phyloP scores from a whole-genome alignment of 225 moss, liverwort and hornwort species.

The Polytrichum formosum region DNA sequence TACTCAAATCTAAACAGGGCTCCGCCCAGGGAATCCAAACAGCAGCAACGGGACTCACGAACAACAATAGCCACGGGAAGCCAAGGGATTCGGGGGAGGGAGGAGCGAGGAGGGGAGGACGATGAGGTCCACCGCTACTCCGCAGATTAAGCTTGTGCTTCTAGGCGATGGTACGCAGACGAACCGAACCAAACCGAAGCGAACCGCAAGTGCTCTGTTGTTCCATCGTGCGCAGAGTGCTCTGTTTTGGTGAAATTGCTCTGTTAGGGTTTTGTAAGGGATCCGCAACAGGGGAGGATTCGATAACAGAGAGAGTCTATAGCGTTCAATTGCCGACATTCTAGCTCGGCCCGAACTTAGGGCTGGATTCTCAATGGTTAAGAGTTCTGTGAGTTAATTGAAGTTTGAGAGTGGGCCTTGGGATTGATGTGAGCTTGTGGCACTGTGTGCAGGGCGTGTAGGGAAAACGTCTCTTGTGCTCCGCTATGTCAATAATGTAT shows the following conservation, averaged over 20 bases:
- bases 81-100: neutral
- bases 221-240: no score
- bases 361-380: neutral
- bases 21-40: no score
- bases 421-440: neutral
- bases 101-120: conserved; percentile 10
- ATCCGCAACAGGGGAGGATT: no score
- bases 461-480: conserved; percentile 91
- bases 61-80: no score
- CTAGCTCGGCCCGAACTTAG: neutral
- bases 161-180: conserved; percentile 4
- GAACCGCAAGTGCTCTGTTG: no score
- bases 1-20: no score
- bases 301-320: no score
- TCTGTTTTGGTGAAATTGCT: no score
- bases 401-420: no score
- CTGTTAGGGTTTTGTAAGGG: no score
- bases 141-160: conserved; percentile 50
- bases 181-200: no score
- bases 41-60: no score
- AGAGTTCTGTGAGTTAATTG: neutral
- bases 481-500: conserved; percentile 85
- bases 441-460: conserved; percentile 69
- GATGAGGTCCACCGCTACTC: conserved; percentile 41
- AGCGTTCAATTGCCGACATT: neutral